Percentiles rank a stretch among this genome's conserved stretches.
Evolutionary conservation across 371 early-diverging fungal species (phyloP).

Genomic region (Aphelidium insulamus): DNA sequence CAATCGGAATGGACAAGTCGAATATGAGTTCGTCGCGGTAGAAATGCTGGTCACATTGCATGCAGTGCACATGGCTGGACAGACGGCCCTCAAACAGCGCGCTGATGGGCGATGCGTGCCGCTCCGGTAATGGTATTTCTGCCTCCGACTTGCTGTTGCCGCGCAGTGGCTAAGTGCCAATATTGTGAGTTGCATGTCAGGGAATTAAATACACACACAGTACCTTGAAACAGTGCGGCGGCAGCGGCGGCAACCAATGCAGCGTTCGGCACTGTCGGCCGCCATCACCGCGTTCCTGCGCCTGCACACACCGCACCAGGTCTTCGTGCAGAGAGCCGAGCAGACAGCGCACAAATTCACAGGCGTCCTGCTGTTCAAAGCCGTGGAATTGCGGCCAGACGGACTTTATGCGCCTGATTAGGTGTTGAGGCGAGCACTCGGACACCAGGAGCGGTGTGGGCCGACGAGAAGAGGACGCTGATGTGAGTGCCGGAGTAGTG

Average conservation of each 20-base stretch:
- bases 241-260: too few species aligned
- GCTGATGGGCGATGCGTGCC: slow-evolving; percentile 13
- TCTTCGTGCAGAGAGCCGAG: slow-evolving; percentile 19
- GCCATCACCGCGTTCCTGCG: slow-evolving; percentile 12
- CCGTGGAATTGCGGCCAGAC: slow-evolving; percentile 15
- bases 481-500: too few species aligned
- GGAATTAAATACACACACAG: too few species aligned
- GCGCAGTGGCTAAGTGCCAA: not conserved
- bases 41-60: slow-evolving; percentile 18
- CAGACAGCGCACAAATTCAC: slow-evolving; percentile 18
- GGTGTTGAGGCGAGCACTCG: slow-evolving; percentile 8
- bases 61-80: slow-evolving; percentile 17
- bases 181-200: slow-evolving; percentile 2
- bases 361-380: slow-evolving; percentile 19
- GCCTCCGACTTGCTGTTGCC: slow-evolving; percentile 1
- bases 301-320: too few species aligned
- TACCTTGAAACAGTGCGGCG: too few species aligned
- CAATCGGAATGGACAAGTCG: slow-evolving; percentile 22
- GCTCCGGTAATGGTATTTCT: slow-evolving; percentile 2
- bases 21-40: too few species aligned
- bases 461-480: too few species aligned
- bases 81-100: slow-evolving; percentile 20
- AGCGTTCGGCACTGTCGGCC: not conserved
- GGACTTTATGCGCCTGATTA: slow-evolving; percentile 12
- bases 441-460: too few species aligned